phyloP scores from a whole-genome alignment of 345 rosid species.

The Linum lewisii region DNA sequence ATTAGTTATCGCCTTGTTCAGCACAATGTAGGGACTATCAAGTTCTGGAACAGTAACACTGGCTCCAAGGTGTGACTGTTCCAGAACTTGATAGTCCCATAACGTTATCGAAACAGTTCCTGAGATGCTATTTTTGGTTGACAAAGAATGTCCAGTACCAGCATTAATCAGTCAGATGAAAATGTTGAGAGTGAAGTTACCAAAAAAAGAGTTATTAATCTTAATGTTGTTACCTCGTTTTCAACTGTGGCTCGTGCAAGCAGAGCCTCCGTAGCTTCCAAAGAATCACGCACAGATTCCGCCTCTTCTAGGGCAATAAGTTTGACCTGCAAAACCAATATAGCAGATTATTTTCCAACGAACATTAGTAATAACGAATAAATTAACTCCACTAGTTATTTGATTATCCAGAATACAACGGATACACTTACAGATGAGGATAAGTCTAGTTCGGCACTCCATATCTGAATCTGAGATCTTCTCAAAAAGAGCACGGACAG shows the following conservation, averaged over 20 bases:
- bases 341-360: constrained; percentile 9
- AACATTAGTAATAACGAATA: not conserved
- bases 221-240: constrained; percentile 56
- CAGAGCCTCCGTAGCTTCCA: constrained; percentile 86
- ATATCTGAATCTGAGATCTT: constrained; percentile 84
- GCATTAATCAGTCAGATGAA: not conserved
- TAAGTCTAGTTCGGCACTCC: constrained; percentile 86
- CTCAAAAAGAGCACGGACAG: constrained; percentile 95
- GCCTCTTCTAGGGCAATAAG: constrained; percentile 70
- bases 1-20: no score
- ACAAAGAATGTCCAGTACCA: not conserved
- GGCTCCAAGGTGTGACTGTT: no score
- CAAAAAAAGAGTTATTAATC: not conserved
- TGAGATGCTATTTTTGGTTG: constrained; percentile 20
- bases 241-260: constrained; percentile 72
- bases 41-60: no score
- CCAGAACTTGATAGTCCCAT: no score
- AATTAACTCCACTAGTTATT: not conserved
- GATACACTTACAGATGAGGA: constrained; percentile 81
- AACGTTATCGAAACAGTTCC: constrained; percentile 69
- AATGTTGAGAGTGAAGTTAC: not conserved
- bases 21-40: no score
- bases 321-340: constrained; percentile 55
- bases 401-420: not conserved
- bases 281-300: constrained; percentile 46